Evolutionary conservation across 2,329 filamentous ascomycete species (phyloP).

Genomic region (Tothia fuscella): DNA sequence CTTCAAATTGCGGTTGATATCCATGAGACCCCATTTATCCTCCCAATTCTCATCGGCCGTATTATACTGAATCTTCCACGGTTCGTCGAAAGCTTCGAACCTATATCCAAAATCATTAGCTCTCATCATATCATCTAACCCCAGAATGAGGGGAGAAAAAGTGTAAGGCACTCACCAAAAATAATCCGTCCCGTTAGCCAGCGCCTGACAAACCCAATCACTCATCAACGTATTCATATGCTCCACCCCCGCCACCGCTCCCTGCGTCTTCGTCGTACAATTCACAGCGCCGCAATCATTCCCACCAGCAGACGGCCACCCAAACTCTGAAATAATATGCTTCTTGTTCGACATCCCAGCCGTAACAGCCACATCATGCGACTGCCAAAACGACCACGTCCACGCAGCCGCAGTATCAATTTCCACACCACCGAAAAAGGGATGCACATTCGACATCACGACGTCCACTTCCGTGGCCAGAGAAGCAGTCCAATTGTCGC

Average conservation of each 20-base stretch:
- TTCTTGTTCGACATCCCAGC: constrained; percentile 45
- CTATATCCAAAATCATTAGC: constrained; percentile 22
- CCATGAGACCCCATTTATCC: constrained; percentile 90
- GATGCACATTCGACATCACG: constrained; percentile 94
- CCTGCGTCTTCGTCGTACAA: constrained; percentile 45
- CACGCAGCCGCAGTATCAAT: constrained; percentile 59
- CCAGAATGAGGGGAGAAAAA: background rate
- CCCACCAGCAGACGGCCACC: constrained; percentile 79
- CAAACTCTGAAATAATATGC: constrained; percentile 81
- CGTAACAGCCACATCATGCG: constrained; percentile 54
- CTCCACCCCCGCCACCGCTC: constrained; percentile 64
- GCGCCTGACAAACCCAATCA: constrained; percentile 69
- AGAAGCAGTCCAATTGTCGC: constrained; percentile 67
- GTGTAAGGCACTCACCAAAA: constrained; percentile 56
- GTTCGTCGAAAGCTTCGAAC: constrained; percentile 94
- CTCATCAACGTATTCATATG: constrained; percentile 80
- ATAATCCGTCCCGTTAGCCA: constrained; percentile 77
- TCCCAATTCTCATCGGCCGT: constrained; percentile 60
- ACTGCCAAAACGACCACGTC: constrained; percentile 74
- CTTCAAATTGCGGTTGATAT: constrained; percentile 74
- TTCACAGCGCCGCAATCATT: constrained; percentile 55
- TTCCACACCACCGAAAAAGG: constrained; percentile 77
- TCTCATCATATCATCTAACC: background rate
- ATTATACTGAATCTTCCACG: constrained; percentile 78
- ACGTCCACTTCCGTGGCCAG: constrained; percentile 65